Percentiles rank a stretch among this genome's conserved stretches.
Evolutionary conservation across 768 basidiomycete genomes (phyloP).

Genomic region (Pleurotus citrinopileatus): DNA sequence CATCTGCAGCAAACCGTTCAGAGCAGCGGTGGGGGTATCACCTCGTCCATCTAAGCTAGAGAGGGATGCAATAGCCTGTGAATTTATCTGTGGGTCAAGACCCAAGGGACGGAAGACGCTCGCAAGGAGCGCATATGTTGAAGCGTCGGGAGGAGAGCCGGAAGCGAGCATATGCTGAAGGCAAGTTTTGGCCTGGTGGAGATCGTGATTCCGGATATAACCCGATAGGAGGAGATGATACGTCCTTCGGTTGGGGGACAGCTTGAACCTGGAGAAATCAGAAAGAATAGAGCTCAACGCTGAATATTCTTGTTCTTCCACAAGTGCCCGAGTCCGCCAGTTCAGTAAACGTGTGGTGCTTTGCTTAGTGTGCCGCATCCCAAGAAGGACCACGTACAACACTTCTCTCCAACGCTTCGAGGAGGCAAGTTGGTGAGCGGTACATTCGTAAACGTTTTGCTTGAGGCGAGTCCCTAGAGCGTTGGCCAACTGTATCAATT

Average conservation of each 20-base stretch:
- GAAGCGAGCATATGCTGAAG: slow-evolving; percentile 57
- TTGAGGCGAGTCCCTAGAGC: slow-evolving; percentile 46
- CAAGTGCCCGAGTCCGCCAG: slow-evolving; percentile 62
- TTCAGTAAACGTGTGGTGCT: slow-evolving; percentile 60
- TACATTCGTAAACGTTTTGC: slow-evolving; percentile 56
- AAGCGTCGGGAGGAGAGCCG: slow-evolving; percentile 49
- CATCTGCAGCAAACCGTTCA: slow-evolving; percentile 70
- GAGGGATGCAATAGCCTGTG: slow-evolving; percentile 47
- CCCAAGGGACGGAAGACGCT: slow-evolving; percentile 61
- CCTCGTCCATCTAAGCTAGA: slow-evolving; percentile 32
- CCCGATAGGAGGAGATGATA: slow-evolving; percentile 69
- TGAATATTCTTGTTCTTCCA: slow-evolving; percentile 51
- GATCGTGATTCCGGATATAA: slow-evolving; percentile 65
- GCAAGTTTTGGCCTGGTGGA: slow-evolving; percentile 49
- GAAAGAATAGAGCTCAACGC: slow-evolving; percentile 42
- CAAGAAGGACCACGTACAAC: slow-evolving; percentile 44
- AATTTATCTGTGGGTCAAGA: slow-evolving; percentile 50
- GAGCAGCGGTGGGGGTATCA: slow-evolving; percentile 43
- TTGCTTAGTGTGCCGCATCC: slow-evolving; percentile 43
- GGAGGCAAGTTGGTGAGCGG: slow-evolving; percentile 47
- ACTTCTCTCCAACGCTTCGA: slow-evolving; percentile 49
- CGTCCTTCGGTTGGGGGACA: slow-evolving; percentile 57
- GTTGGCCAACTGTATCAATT: slow-evolving; percentile 45
- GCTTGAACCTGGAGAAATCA: slow-evolving; percentile 44
- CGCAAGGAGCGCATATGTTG: slow-evolving; percentile 60